Conservation (phyloP, 140 eudicot genomes). For the Oenanthe javanica region DNA sequence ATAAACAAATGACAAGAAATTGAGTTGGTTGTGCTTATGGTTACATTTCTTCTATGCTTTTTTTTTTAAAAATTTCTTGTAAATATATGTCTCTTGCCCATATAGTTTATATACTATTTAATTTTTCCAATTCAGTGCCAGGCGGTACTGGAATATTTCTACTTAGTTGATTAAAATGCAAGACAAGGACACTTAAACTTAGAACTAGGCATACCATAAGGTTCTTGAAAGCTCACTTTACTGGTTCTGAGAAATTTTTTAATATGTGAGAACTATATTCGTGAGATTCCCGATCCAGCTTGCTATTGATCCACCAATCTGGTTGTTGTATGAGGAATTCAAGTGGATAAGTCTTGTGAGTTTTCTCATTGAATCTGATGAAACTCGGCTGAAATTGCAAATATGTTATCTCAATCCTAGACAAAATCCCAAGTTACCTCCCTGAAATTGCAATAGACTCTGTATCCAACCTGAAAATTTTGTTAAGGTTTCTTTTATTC, state of each 20-base stretch:
- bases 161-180: neutral
- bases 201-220: neutral
- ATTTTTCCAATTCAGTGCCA: too few relatives aligned
- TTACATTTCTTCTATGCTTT: too few relatives aligned
- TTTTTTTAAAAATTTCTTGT: too few relatives aligned
- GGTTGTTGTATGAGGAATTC: slow-evolving; percentile 14
- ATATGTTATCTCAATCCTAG: slow-evolving; percentile 5
- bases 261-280: neutral
- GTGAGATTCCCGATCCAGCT: slow-evolving; percentile 36
- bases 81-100: too few relatives aligned
- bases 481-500: slow-evolving; percentile 16
- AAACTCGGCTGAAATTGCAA: slow-evolving; percentile 25
- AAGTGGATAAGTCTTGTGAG: slow-evolving; percentile 13
- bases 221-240: slow-evolving; percentile 13
- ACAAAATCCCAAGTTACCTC: slow-evolving; percentile 17
- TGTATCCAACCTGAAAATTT: slow-evolving; percentile 26
- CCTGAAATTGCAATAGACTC: slow-evolving; percentile 22
- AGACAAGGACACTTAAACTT: neutral
- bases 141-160: neutral
- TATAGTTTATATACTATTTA: too few relatives aligned
- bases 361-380: slow-evolving; percentile 29
- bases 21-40: too few relatives aligned
- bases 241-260: slow-evolving; percentile 40
- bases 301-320: slow-evolving; percentile 35
- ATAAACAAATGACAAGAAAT: too few relatives aligned